Conservation (phyloP, 1,139 yeast species). For the Yarrowia galli region DNA sequence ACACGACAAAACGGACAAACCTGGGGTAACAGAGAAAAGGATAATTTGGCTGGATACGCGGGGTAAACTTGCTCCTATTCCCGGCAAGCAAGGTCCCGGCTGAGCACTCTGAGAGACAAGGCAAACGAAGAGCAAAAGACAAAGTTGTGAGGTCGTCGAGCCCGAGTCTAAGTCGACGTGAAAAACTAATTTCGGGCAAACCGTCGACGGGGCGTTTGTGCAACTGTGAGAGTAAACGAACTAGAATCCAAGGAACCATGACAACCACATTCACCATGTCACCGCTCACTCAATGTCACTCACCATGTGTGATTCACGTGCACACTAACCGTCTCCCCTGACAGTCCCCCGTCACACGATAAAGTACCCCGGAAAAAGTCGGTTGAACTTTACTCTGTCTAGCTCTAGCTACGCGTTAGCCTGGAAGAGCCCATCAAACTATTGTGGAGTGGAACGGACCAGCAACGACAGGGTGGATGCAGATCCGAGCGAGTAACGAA, state of each 20-base stretch:
- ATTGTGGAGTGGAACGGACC: neutral
- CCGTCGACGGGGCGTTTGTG: no score
- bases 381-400: constrained; percentile 33
- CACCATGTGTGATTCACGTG: no score
- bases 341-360: neutral
- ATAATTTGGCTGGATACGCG: constrained; percentile 5
- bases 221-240: no score
- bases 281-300: no score
- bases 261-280: no score
- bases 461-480: constrained; percentile 2
- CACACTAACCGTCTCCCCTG: no score
- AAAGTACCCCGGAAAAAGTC: constrained; percentile 38
- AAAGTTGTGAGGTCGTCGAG: no score
- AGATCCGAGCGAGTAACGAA: neutral
- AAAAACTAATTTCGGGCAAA: neutral
- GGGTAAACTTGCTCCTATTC: neutral
- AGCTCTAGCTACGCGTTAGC: no score
- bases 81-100: constrained; percentile 12
- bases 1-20: constrained; percentile 4
- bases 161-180: constrained; percentile 18
- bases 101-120: no score
- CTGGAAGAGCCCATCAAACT: no score
- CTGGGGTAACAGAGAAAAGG: constrained; percentile 12
- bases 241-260: no score
- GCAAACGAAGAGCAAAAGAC: no score